These are phyloP conservation scores for Rhizomucor pusillus DNA, from an alignment of 371 early-diverging fungal species.

Conservation along the genomic window DNA sequence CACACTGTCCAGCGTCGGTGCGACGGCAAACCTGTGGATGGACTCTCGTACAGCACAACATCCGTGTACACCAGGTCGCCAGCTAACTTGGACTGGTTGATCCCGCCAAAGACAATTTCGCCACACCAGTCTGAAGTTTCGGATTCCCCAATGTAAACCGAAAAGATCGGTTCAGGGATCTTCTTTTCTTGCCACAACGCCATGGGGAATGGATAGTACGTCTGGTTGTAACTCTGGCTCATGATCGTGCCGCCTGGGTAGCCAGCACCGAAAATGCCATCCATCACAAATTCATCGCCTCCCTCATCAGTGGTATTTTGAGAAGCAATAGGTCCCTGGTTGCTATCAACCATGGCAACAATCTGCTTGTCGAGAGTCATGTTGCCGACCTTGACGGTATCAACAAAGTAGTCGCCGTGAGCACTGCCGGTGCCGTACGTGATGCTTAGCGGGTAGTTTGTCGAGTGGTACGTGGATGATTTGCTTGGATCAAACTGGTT, in stretches of 20 bases:
- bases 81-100: conserved; percentile 27
- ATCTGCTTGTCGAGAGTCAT: conserved; percentile 14
- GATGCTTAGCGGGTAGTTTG: conserved; percentile 12
- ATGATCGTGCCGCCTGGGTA: conserved; percentile 17
- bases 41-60: conserved; percentile 11
- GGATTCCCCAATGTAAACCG: conserved; percentile 19
- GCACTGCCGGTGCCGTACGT: conserved; percentile 19
- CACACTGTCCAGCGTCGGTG: conserved; percentile 23
- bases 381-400: conserved; percentile 14
- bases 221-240: conserved; percentile 9
- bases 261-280: conserved; percentile 28
- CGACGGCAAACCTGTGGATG: not conserved
- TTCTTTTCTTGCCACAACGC: conserved; percentile 15
- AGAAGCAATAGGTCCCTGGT: conserved; percentile 16
- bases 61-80: conserved; percentile 30
- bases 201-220: conserved; percentile 18
- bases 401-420: conserved; percentile 18
- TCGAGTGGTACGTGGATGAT: conserved; percentile 17
- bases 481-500: conserved; percentile 10
- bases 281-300: conserved; percentile 10
- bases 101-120: conserved; percentile 47
- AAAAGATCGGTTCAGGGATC: conserved; percentile 23
- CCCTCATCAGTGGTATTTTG: conserved; percentile 7
- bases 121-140: conserved; percentile 25
- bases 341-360: conserved; percentile 14